Evolutionary conservation across 768 basidiomycete species (phyloP), one percentile per base, ranked within the genome.

Genomic region (Amanita muscaria): DNA sequence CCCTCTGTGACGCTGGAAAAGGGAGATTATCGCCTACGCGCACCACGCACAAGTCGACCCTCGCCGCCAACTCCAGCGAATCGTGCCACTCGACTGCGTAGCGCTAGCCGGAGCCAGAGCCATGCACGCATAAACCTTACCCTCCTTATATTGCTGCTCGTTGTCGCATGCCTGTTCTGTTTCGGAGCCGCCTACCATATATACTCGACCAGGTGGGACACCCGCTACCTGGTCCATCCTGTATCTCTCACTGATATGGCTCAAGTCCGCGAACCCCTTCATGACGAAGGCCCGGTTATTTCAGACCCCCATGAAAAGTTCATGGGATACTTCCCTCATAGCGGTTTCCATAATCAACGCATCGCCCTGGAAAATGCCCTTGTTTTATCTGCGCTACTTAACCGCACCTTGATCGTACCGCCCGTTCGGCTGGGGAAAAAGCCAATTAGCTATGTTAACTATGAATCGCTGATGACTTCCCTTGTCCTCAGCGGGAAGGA

Each of bases 341-440:
- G 83, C 50, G 84, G 86, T 3, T 83, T 86, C 51, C 85, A 90
- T 61, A 90, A 88, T 59, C 86, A 90, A 63, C 80, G 87, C 25
- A 88, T 91, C 51, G 80, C 85, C 14, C 73, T 91, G 49, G 85
- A 90, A 63, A 91, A 91, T 54, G 88, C 85, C 2, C 71, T 89
- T 15, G 67, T 80, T n/a, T 72, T 90, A 40, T 71, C 87, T 1
- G 67, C 63, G 48, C 57, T 83, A 23, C 73, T 88, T 48, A 80
- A 83, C 63, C 80, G 86, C 48, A 91, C 86, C 9, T 68, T 90
- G 24, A 74, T 90, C 50, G 64, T 88, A 24, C 87, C 88, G n/a
- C 82, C 83, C 9, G 67, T 83, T 22, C 77, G 79, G 30, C 73
- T 88, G 5, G 83, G 85, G 30, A 59, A 52, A 33, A 73, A 68